phyloP scores from a whole-genome alignment of 2,329 filamentous ascomycete species.

The Coniella vitis region DNA sequence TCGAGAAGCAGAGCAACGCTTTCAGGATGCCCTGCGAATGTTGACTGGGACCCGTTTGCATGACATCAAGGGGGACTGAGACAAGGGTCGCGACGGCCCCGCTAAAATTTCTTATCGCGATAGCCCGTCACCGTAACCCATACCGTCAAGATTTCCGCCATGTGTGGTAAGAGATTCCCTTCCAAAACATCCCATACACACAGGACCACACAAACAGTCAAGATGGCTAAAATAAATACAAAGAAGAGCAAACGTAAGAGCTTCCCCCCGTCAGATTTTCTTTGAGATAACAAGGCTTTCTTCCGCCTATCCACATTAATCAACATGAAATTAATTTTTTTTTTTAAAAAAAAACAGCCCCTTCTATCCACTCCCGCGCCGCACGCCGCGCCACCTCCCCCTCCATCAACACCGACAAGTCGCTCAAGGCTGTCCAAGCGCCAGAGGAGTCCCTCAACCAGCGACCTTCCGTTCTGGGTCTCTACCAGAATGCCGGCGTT shows the following conservation, averaged over 20 bases:
- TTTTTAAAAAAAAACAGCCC: slow-evolving; percentile 38
- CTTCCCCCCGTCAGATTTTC: too few species aligned
- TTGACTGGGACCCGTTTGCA: too few species aligned
- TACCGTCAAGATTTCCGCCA: not conserved
- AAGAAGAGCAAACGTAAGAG: slow-evolving; percentile 13
- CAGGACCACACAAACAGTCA: not conserved
- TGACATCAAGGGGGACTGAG: too few species aligned
- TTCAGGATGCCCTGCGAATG: not conserved
- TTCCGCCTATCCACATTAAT: too few species aligned
- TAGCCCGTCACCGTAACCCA: not conserved
- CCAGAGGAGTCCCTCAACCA: slow-evolving; percentile 40
- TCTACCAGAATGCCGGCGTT: slow-evolving; percentile 61
- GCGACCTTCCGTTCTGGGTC: slow-evolving; percentile 61
- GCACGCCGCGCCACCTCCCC: slow-evolving; percentile 67
- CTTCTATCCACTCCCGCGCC: slow-evolving; percentile 65
- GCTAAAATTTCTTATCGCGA: slow-evolving; percentile 13
- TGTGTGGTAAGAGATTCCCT: too few species aligned
- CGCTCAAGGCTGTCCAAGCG: slow-evolving; percentile 52
- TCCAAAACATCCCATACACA: too few species aligned
- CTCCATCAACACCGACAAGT: slow-evolving; percentile 65
- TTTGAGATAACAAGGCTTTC: too few species aligned
- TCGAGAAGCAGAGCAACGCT: not conserved
- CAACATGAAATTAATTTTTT: too few species aligned
- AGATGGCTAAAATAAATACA: slow-evolving; percentile 11
- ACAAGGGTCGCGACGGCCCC: too few species aligned